Evolutionary conservation across 352 stramenopile genomes (phyloP).

Genomic region (Phytophthora agathidicida): DNA sequence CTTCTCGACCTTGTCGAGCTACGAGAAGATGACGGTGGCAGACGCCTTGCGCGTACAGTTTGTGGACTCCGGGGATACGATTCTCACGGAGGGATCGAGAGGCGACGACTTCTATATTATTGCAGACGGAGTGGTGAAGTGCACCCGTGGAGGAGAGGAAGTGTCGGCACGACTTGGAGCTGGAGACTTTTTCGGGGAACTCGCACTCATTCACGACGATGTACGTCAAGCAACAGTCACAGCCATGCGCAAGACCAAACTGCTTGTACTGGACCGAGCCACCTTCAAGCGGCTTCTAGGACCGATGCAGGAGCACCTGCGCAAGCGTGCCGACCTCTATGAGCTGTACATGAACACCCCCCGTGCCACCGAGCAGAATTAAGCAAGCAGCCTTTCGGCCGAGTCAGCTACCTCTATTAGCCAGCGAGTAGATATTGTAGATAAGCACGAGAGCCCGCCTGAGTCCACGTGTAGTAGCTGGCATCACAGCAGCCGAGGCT

Average conservation of each 20-base stretch:
- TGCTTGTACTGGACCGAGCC: conserved; percentile 88
- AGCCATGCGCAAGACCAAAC: conserved; percentile 78
- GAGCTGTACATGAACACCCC: conserved; percentile 68
- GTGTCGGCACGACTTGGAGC: conserved; percentile 62
- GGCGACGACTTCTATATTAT: conserved; percentile 89
- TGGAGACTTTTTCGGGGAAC: conserved; percentile 79
- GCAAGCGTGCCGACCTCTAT: conserved; percentile 68
- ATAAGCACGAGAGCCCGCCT: conserved; percentile 22
- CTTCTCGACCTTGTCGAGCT: conserved; percentile 70
- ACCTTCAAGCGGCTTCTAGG: conserved; percentile 91
- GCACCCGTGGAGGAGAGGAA: conserved; percentile 62
- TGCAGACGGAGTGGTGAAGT: conserved; percentile 69
- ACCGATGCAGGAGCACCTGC: conserved; percentile 89
- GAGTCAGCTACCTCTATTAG: conserved; percentile 14
- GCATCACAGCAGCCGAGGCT: too few relatives aligned
- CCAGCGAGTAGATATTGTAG: conserved; percentile 34
- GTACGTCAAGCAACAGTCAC: conserved; percentile 90
- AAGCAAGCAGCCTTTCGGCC: too few relatives aligned
- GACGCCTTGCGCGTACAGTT: conserved; percentile 70
- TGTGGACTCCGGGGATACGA: conserved; percentile 45
- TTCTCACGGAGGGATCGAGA: conserved; percentile 55
- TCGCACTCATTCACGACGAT: conserved; percentile 90
- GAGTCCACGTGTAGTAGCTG: too few relatives aligned
- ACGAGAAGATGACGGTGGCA: conserved; percentile 78
- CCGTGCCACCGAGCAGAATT: conserved; percentile 17